Evolutionary conservation across 306 rosid species (phyloP).

Genomic region (Dicorynia guianensis): DNA sequence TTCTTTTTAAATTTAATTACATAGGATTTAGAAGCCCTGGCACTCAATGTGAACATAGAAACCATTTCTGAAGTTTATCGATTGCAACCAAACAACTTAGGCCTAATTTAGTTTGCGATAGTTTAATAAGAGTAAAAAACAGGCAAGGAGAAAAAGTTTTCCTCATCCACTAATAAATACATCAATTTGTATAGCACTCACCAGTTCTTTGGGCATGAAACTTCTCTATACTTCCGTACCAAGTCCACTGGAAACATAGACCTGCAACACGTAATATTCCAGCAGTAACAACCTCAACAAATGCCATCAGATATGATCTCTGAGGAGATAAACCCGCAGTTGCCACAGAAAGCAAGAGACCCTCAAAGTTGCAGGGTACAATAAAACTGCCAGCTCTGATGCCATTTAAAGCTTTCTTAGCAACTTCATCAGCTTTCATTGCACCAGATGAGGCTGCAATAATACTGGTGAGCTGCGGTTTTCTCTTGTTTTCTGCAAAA

Average conservation of each 20-base stretch:
- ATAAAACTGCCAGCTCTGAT: constrained; percentile 73
- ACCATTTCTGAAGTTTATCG: neutral
- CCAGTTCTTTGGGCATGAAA: constrained; percentile 62
- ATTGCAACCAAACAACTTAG: neutral
- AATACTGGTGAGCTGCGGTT: constrained; percentile 74
- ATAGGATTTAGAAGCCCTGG: neutral
- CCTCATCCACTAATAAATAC: constrained; percentile 14
- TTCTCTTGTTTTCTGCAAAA: constrained; percentile 71
- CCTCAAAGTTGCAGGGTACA: constrained; percentile 85
- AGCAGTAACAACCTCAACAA: constrained; percentile 69
- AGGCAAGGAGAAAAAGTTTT: constrained; percentile 12
- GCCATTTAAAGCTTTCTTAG: constrained; percentile 77
- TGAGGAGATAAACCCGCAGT: constrained; percentile 92
- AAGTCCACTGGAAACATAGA: constrained; percentile 77
- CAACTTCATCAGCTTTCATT: constrained; percentile 90
- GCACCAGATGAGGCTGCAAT: constrained; percentile 71
- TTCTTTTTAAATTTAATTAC: no score
- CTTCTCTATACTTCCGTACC: constrained; percentile 81
- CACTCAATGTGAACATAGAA: constrained; percentile 9
- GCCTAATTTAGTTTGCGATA: constrained; percentile 9
- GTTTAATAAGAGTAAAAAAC: neutral
- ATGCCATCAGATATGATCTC: constrained; percentile 84
- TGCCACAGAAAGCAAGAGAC: constrained; percentile 64
- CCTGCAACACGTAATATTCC: constrained; percentile 65
- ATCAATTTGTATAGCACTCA: constrained; percentile 46